Evolutionary conservation across 352 stramenopile species (phyloP).

Genomic region (Phytophthora gonapodyides): DNA sequence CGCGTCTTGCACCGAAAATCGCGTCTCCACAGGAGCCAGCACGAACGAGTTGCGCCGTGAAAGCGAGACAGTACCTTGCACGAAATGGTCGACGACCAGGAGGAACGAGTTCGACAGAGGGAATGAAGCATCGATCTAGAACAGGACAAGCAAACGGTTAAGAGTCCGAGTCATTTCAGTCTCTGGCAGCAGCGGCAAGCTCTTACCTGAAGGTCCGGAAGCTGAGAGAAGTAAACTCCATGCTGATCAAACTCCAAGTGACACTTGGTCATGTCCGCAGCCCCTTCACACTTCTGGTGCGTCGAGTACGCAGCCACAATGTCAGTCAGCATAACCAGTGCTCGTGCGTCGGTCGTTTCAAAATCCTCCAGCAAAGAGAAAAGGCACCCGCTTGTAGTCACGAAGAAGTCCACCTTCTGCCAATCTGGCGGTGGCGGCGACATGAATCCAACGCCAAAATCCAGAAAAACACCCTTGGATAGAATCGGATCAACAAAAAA

Average conservation of each 20-base stretch:
- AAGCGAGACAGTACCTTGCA: constrained; percentile 57
- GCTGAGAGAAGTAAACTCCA: constrained; percentile 85
- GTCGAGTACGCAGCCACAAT: constrained; percentile 65
- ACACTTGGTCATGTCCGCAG: constrained; percentile 75
- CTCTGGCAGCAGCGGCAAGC: background rate
- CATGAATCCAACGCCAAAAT: constrained; percentile 78
- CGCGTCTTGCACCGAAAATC: constrained; percentile 87
- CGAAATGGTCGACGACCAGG: constrained; percentile 82
- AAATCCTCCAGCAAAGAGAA: constrained; percentile 88
- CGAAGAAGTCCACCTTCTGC: constrained; percentile 78
- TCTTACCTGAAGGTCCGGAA: constrained; percentile 80
- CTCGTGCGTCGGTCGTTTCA: constrained; percentile 61
- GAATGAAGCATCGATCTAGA: constrained; percentile 83
- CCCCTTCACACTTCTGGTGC: constrained; percentile 59
- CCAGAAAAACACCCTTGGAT: constrained; percentile 42
- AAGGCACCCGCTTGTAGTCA: constrained; percentile 71
- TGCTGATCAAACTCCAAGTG: constrained; percentile 82
- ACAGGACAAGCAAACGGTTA: constrained; percentile 13
- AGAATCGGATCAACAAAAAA: constrained; percentile 77
- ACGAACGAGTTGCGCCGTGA: constrained; percentile 80
- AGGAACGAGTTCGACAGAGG: constrained; percentile 83
- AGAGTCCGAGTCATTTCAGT: background rate
- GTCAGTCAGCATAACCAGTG: constrained; percentile 77
- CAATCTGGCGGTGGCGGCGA: constrained; percentile 61
- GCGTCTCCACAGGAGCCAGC: constrained; percentile 78